Percentiles rank a stretch among this genome's conserved stretches.
These are phyloP conservation scores for Vaccinium corymbosum DNA, from an alignment of 148 eudicot species.

Conservation along the genomic window DNA sequence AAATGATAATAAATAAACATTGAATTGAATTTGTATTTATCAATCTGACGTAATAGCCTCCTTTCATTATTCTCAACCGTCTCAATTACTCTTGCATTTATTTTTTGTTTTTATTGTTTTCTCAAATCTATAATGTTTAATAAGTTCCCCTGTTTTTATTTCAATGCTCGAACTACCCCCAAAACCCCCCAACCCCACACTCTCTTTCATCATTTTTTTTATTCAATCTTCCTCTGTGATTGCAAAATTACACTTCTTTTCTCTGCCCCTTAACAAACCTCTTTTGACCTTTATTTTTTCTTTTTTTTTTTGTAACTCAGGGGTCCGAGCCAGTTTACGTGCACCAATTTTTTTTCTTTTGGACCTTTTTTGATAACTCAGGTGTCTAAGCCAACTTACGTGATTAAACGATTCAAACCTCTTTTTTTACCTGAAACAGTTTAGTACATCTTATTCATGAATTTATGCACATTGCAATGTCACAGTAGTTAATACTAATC, in stretches of 20 bases:
- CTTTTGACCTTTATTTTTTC: background rate
- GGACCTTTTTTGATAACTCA: too few relatives aligned
- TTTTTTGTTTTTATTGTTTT: conserved; percentile 41
- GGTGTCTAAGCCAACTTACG: too few relatives aligned
- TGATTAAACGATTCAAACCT: too few relatives aligned
- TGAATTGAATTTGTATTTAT: conserved; percentile 60
- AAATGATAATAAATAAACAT: background rate
- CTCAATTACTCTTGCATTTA: conserved; percentile 74
- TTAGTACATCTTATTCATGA: background rate
- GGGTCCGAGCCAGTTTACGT: too few relatives aligned
- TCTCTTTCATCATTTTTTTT: background rate
- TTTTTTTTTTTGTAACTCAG: too few relatives aligned
- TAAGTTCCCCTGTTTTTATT: conserved; percentile 13
- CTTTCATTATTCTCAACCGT: conserved; percentile 58
- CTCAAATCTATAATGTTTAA: conserved; percentile 31
- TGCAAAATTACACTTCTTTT: background rate
- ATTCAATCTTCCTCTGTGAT: background rate
- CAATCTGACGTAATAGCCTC: conserved; percentile 49
- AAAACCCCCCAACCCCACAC: background rate
- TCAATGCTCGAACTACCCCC: conserved; percentile 38
- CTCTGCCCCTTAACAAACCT: background rate
- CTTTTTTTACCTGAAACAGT: background rate
- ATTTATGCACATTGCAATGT: background rate
- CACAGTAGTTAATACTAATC: background rate
- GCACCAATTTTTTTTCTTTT: too few relatives aligned